Conservation (phyloP, 805 yeast species). For the Candida wancherniae region DNA sequence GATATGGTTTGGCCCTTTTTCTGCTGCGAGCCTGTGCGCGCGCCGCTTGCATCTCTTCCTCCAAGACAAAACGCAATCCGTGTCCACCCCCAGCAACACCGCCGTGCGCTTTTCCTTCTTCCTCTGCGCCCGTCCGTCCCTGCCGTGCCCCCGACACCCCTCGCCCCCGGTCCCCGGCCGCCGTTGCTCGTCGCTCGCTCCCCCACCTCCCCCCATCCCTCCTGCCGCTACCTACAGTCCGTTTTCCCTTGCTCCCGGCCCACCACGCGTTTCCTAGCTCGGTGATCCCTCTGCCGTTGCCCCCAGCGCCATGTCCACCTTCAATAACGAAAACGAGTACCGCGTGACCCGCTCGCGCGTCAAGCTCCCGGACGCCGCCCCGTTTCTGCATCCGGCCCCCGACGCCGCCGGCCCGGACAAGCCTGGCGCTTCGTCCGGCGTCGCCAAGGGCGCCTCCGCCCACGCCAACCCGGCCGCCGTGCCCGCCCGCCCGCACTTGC, state of each 20-base stretch:
- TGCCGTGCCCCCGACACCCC: neutral
- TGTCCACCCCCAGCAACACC: neutral
- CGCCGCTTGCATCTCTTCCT: no score
- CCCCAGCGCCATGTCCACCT: conserved; percentile 15
- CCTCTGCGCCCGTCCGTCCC: neutral
- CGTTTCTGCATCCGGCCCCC: no score
- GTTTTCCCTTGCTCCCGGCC: neutral
- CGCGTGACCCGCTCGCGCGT: conserved; percentile 28
- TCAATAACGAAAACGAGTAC: conserved; percentile 39
- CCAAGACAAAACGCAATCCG: no score
- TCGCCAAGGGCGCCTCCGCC: conserved; percentile 1
- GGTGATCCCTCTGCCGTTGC: neutral
- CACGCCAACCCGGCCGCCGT: conserved; percentile 1
- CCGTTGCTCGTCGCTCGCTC: neutral
- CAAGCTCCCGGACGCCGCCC: conserved; percentile 2
- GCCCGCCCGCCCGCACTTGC: conserved; percentile 21
- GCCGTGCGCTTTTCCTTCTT: neutral
- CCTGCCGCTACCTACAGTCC: neutral
- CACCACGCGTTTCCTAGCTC: conserved; percentile 1
- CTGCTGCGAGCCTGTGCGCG: no score
- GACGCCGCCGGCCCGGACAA: conserved; percentile 1
- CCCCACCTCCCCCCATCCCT: neutral
- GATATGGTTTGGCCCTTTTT: no score
- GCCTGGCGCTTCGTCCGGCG: conserved; percentile 1
- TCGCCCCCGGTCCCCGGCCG: neutral